phyloP scores from a whole-genome alignment of 495 filamentous ascomycete species.

The Aspergillus olivimuriae region DNA sequence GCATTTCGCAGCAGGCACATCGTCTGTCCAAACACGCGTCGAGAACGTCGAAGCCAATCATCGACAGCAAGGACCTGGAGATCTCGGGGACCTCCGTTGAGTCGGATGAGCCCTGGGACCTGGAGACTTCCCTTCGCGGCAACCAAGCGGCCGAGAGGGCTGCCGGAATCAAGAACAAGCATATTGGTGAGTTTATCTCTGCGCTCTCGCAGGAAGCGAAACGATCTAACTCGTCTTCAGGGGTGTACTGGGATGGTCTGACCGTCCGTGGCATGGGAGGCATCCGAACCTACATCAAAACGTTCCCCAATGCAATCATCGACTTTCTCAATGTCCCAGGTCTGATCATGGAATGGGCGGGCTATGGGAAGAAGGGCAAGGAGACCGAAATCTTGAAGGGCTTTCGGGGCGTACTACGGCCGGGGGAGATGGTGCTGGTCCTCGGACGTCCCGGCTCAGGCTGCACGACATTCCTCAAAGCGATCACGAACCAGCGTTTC shows the following conservation, averaged over 20 bases:
- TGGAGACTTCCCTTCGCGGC: conserved; percentile 64
- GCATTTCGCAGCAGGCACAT: conserved; percentile 51
- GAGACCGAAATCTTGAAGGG: conserved; percentile 57
- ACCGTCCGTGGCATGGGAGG: conserved; percentile 75
- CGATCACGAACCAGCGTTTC: conserved; percentile 72
- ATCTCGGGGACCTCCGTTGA: conserved; percentile 40
- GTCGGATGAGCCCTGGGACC: conserved; percentile 57
- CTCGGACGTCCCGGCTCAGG: conserved; percentile 81
- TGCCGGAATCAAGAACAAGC: conserved; percentile 73
- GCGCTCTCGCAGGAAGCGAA: too few species aligned
- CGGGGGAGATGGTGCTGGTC: conserved; percentile 88
- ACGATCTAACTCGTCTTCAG: too few species aligned
- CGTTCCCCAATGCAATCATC: conserved; percentile 75
- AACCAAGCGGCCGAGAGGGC: conserved; percentile 61
- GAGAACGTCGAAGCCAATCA: conserved; percentile 31
- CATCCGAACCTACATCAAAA: conserved; percentile 68
- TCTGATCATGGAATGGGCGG: conserved; percentile 51
- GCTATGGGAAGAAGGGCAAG: conserved; percentile 51
- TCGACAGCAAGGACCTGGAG: conserved; percentile 39
- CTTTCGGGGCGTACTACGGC: conserved; percentile 54
- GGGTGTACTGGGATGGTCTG: conserved; percentile 73
- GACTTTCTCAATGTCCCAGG: conserved; percentile 68
- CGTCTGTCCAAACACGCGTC: conserved; percentile 36
- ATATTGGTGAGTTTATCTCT: conserved; percentile 45
- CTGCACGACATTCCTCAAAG: conserved; percentile 83